A percentile compares a stretch with the other conserved stretches of the same genome.
Evolutionary conservation across 257 asterid species (phyloP).

Genomic region (Ligustrum vulgare): DNA sequence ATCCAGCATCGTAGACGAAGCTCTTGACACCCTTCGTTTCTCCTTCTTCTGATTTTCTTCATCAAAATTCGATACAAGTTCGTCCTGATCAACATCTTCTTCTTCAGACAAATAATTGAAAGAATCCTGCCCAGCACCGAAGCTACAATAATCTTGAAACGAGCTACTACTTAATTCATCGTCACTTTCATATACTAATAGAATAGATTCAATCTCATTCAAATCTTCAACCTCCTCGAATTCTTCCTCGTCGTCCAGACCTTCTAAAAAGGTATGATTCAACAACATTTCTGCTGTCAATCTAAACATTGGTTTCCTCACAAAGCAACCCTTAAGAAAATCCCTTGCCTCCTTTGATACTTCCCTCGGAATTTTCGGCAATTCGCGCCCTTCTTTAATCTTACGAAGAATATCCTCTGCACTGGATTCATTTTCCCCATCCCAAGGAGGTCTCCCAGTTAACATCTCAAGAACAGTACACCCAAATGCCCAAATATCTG

Average conservation of each 20-base stretch:
- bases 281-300: slow-evolving; percentile 78
- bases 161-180: slow-evolving; percentile 38
- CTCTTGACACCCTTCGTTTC: slow-evolving; percentile 24
- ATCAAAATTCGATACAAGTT: slow-evolving; percentile 30
- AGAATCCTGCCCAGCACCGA: slow-evolving; percentile 43
- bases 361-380: slow-evolving; percentile 52
- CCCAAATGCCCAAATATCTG: slow-evolving; percentile 89
- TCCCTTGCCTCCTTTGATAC: slow-evolving; percentile 65
- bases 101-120: slow-evolving; percentile 50
- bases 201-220: slow-evolving; percentile 43
- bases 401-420: slow-evolving; percentile 49
- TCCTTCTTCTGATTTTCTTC: slow-evolving; percentile 32
- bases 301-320: slow-evolving; percentile 65
- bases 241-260: slow-evolving; percentile 37
- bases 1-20: slow-evolving; percentile 34
- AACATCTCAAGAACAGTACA: slow-evolving; percentile 84
- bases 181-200: slow-evolving; percentile 50
- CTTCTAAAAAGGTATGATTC: slow-evolving; percentile 62
- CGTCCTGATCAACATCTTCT: slow-evolving; percentile 45
- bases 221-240: slow-evolving; percentile 53
- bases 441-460: slow-evolving; percentile 74
- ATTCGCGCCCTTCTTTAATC: slow-evolving; percentile 53
- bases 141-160: slow-evolving; percentile 37
- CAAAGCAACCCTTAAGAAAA: slow-evolving; percentile 83
- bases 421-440: slow-evolving; percentile 27